These are phyloP conservation scores for Fusarium nygamai DNA, from an alignment of 2,329 filamentous ascomycete genomes.

Conservation along the genomic window DNA sequence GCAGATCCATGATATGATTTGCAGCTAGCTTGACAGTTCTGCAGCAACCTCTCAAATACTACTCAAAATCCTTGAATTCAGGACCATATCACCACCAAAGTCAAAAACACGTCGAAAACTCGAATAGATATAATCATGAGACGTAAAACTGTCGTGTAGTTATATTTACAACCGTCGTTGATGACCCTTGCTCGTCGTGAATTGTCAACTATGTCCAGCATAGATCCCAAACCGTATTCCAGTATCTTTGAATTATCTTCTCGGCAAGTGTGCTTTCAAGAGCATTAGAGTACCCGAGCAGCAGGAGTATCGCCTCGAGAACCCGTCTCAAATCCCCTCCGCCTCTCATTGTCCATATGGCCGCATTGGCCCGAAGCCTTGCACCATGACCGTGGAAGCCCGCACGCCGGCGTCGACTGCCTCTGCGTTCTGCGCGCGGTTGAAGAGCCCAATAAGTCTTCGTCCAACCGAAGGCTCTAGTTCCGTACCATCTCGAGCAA, in stretches of 20 bases:
- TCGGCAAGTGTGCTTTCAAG: slow-evolving; percentile 13
- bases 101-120: neutral
- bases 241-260: slow-evolving; percentile 40
- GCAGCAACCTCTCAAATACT: neutral
- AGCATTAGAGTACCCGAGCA: neutral
- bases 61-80: neutral
- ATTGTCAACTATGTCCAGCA: slow-evolving; percentile 37
- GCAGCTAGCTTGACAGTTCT: neutral
- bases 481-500: slow-evolving; percentile 93
- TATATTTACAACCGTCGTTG: slow-evolving; percentile 20
- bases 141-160: slow-evolving; percentile 31
- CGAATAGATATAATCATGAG: slow-evolving; percentile 22
- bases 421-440: slow-evolving; percentile 59
- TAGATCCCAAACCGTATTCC: slow-evolving; percentile 27
- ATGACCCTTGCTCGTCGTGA: slow-evolving; percentile 17
- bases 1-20: neutral
- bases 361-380: slow-evolving; percentile 52
- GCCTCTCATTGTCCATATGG: slow-evolving; percentile 46
- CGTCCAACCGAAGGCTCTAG: slow-evolving; percentile 84
- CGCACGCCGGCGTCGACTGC: slow-evolving; percentile 45
- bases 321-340: slow-evolving; percentile 11
- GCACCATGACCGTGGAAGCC: slow-evolving; percentile 48
- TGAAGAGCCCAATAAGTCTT: slow-evolving; percentile 82
- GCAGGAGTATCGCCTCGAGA: slow-evolving; percentile 22
- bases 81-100: neutral